These are phyloP conservation scores for Pogostemon cablin DNA, from an alignment of 257 asterid species.

Conservation along the genomic window DNA sequence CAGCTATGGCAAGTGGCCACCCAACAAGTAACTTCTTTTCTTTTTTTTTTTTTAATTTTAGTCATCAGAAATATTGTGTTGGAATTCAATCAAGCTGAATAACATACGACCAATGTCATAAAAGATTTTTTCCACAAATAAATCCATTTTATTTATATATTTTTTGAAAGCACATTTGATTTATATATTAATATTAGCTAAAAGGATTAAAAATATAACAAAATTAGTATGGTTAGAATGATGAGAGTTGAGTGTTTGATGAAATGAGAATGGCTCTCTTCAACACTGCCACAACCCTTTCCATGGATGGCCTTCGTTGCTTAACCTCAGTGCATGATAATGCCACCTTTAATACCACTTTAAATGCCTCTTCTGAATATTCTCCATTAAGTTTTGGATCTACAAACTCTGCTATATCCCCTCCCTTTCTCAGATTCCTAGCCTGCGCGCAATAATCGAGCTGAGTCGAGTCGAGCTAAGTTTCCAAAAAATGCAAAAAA, in stretches of 20 bases:
- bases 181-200: not conserved
- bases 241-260: conserved; percentile 27
- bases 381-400: conserved; percentile 67
- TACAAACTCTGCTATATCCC: conserved; percentile 61
- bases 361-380: conserved; percentile 59
- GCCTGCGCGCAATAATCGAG: conserved; percentile 48
- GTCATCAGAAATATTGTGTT: too few relatives aligned
- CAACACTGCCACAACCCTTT: conserved; percentile 48
- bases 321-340: conserved; percentile 62
- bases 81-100: too few relatives aligned
- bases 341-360: conserved; percentile 53
- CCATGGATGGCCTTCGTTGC: conserved; percentile 77
- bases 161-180: too few relatives aligned
- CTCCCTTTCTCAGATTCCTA: conserved; percentile 51
- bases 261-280: conserved; percentile 60
- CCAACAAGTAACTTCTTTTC: too few relatives aligned
- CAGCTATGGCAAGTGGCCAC: too few relatives aligned
- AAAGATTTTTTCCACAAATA: too few relatives aligned
- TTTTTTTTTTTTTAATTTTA: too few relatives aligned
- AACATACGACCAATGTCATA: too few relatives aligned
- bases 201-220: conserved; percentile 20
- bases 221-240: conserved; percentile 14
- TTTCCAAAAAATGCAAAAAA: not conserved
- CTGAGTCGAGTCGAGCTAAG: too few relatives aligned
- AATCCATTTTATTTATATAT: too few relatives aligned